Evolutionary conservation across 768 basidiomycete genomes (phyloP), one percentile per base, ranked within the genome.

Genomic region (Termitomyces titanicus): DNA sequence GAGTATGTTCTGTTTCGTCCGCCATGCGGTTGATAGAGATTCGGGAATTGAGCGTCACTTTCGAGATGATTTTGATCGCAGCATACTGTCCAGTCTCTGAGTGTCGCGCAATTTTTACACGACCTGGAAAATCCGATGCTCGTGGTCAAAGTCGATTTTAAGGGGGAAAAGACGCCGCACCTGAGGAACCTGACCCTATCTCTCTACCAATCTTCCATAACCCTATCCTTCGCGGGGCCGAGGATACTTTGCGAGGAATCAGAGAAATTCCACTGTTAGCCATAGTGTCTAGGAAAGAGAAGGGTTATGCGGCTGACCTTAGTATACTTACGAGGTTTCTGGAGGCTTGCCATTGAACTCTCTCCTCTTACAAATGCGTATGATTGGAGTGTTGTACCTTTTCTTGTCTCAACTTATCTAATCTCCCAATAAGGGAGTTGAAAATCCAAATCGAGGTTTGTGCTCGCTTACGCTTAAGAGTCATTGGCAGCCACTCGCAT

Each of bases 41-140:
- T 37, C 82, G 79, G 46, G 89, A 89, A 51, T 78, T 78, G 54
- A 89, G 71, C 54, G 86, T 72, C 51, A 79, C 73, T 70, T 95
- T 95, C 42, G 88, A 85, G 29, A 98, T 88, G 61, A 96, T 97
- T 76, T 98, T 98, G 69, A 97, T 84, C 9, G 95, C 95, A 35
- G 94, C 93, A 64, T 89, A 87, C 71, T 93, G 85, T 27, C 89
- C 92, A 0, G 92, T 92, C 67, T 82, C 88, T n/a, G 85, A 80
- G 69, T 95, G 90, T 59, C 92, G 80, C 37, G 92, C 94, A 60
- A 97, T 86, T 51, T 90, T 82, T 17, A 98, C 95, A 53, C 90
- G 90, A 51, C 95, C 95, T 97, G 51, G 5, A 57, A 22, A 50
- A 27, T 37, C 42, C 11, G 20, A 33, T 27, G 17, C 47, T 25